These are phyloP conservation scores for Calocybe cyanea DNA, from an alignment of 768 basidiomycete genomes.

Conservation along the genomic window DNA sequence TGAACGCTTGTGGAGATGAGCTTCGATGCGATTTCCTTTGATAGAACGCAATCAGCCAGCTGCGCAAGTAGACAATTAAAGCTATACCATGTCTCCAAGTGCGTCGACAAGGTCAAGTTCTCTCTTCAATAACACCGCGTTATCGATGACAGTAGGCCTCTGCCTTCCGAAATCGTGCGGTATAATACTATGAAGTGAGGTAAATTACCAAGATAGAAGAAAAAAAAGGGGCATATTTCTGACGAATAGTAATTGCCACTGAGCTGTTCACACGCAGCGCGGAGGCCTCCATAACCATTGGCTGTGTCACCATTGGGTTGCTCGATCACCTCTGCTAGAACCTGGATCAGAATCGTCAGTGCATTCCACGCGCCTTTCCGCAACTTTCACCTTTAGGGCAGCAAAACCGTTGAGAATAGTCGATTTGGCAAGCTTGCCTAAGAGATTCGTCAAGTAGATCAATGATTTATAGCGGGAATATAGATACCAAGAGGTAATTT, in stretches of 20 bases:
- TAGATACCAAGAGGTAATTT: slow-evolving; percentile 55
- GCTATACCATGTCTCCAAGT: slow-evolving; percentile 57
- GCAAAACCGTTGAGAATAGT: slow-evolving; percentile 58
- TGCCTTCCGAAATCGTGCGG: slow-evolving; percentile 58
- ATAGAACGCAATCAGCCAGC: not conserved
- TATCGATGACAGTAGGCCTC: slow-evolving; percentile 42
- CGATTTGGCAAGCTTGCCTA: slow-evolving; percentile 57
- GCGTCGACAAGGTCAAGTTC: slow-evolving; percentile 64
- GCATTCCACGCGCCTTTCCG: not conserved
- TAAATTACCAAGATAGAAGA: not conserved
- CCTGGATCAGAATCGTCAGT: not conserved
- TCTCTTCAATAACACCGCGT: slow-evolving; percentile 34
- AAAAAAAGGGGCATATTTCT: slow-evolving; percentile 12
- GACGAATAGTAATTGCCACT: slow-evolving; percentile 57
- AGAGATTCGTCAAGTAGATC: not conserved
- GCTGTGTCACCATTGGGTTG: slow-evolving; percentile 38
- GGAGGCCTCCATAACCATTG: slow-evolving; percentile 31
- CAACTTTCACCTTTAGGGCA: slow-evolving; percentile 43
- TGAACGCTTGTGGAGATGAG: slow-evolving; percentile 39
- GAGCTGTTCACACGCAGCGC: slow-evolving; percentile 40
- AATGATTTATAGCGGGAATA: not conserved
- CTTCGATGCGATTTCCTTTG: slow-evolving; percentile 54
- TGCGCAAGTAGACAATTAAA: not conserved
- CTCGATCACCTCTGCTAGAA: slow-evolving; percentile 42
- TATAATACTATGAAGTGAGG: slow-evolving; percentile 40